Evolutionary conservation across 768 basidiomycete species (phyloP).

Genomic region (Amanita exitialis): DNA sequence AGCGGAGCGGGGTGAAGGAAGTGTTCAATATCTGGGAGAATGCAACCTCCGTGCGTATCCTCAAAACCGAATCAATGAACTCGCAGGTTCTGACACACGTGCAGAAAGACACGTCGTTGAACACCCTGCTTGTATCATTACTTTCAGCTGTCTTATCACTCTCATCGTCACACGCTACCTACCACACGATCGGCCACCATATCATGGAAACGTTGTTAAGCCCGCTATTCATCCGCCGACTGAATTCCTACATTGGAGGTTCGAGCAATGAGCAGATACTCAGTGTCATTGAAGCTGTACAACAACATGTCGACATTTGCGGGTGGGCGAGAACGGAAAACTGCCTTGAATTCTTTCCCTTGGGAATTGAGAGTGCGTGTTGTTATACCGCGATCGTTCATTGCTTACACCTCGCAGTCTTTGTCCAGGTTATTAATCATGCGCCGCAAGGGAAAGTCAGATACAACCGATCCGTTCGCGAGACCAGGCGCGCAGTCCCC

Average conservation of each 20-base stretch:
- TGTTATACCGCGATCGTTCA: not conserved
- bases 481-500: slow-evolving; percentile 42
- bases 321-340: slow-evolving; percentile 53
- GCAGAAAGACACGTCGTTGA: slow-evolving; percentile 30
- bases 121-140: slow-evolving; percentile 35
- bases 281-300: slow-evolving; percentile 53
- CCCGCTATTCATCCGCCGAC: slow-evolving; percentile 38
- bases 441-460: slow-evolving; percentile 49
- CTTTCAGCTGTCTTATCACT: slow-evolving; percentile 53
- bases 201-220: slow-evolving; percentile 54
- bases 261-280: slow-evolving; percentile 58
- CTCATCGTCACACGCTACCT: slow-evolving; percentile 57
- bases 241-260: slow-evolving; percentile 56
- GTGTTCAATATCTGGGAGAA: slow-evolving; percentile 56
- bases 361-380: slow-evolving; percentile 67
- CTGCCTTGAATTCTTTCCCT: slow-evolving; percentile 56
- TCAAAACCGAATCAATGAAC: not conserved
- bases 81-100: not conserved
- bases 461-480: slow-evolving; percentile 28
- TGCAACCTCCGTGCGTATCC: slow-evolving; percentile 33
- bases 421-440: slow-evolving; percentile 59
- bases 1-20: slow-evolving; percentile 44
- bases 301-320: slow-evolving; percentile 52
- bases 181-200: slow-evolving; percentile 51
- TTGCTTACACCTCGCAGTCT: slow-evolving; percentile 27